Percentiles rank a stretch among this genome's conserved stretches.
phyloP scores from a whole-genome alignment of 176 grass and related monocot species.

The Eremochloa ophiuroides region DNA sequence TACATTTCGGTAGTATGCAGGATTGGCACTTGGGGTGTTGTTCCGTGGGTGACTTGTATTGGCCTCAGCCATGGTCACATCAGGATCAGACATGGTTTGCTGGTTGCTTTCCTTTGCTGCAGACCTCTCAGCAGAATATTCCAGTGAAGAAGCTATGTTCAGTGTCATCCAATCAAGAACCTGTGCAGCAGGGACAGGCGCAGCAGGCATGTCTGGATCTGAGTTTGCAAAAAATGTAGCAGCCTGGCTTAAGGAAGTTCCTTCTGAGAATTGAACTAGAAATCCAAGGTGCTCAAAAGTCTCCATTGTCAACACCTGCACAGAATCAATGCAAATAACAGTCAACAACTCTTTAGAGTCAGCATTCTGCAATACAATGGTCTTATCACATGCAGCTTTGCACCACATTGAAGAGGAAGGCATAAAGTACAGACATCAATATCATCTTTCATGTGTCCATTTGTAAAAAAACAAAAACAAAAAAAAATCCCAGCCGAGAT shows the following conservation, averaged over 20 bases:
- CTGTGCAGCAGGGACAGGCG: constrained; percentile 68
- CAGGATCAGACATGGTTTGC: constrained; percentile 54
- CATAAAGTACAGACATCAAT: neutral
- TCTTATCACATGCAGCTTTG: neutral
- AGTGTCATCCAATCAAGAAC: constrained; percentile 87
- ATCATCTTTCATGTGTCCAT: constrained; percentile 10
- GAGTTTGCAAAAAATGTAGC: constrained; percentile 93
- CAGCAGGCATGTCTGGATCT: constrained; percentile 96
- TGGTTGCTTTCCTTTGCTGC: constrained; percentile 56
- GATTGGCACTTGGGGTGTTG: constrained; percentile 44
- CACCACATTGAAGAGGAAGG: neutral
- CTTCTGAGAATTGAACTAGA: constrained; percentile 78
- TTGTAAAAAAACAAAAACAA: neutral
- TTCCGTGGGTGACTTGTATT: constrained; percentile 53
- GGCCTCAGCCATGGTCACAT: constrained; percentile 92
- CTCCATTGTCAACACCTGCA: constrained; percentile 82
- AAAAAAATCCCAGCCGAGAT: neutral
- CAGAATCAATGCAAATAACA: neutral
- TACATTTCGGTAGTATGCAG: constrained; percentile 61
- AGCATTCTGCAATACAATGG: neutral
- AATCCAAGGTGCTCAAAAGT: constrained; percentile 95
- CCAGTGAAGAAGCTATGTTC: constrained; percentile 69
- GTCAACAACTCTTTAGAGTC: neutral
- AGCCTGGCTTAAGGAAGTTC: constrained; percentile 68
- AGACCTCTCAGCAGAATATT: constrained; percentile 66